A percentile compares a stretch with the other conserved stretches of the same genome.
phyloP scores from a whole-genome alignment of 1,139 yeast genomes.

The Zygosaccharomyces sapae region DNA sequence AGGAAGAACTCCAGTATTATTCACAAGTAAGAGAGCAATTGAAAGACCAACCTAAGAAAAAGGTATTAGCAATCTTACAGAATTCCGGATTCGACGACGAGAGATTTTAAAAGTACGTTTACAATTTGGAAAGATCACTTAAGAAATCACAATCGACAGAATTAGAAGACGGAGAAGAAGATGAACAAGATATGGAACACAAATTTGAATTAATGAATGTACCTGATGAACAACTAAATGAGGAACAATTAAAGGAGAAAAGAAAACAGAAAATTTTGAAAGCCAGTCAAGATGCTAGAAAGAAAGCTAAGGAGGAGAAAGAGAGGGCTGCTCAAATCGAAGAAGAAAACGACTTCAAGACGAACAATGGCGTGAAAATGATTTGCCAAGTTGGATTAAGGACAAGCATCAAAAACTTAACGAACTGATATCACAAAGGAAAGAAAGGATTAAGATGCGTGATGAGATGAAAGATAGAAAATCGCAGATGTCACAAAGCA shows the following conservation, averaged over 20 bases:
- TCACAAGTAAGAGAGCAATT: constrained; percentile 53
- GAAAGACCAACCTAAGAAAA: constrained; percentile 45
- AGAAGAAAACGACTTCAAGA: constrained; percentile 56
- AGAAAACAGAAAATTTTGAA: constrained; percentile 76
- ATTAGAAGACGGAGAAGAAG: constrained; percentile 49
- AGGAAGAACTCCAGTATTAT: constrained; percentile 74
- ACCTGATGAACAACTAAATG: constrained; percentile 77
- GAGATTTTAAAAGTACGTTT: constrained; percentile 67
- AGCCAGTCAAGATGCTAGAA: constrained; percentile 85
- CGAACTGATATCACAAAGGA: constrained; percentile 51
- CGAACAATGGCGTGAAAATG: constrained; percentile 69
- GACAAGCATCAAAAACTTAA: constrained; percentile 62
- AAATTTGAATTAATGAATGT: constrained; percentile 75
- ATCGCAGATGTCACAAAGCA: constrained; percentile 83
- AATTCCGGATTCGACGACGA: constrained; percentile 77
- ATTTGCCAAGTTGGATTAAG: constrained; percentile 75
- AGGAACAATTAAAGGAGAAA: constrained; percentile 81
- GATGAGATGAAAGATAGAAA: constrained; percentile 84
- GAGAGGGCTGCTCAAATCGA: constrained; percentile 50
- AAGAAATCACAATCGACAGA: constrained; percentile 65
- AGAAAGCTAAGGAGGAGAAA: constrained; percentile 76
- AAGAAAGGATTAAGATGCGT: constrained; percentile 64
- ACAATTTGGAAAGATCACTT: constrained; percentile 63
- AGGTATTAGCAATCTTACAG: constrained; percentile 45
- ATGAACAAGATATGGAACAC: constrained; percentile 49